Percentiles rank a stretch among this genome's conserved stretches.
phyloP scores from a whole-genome alignment of 805 yeast species.

The Kodamaea neixiangensis region DNA sequence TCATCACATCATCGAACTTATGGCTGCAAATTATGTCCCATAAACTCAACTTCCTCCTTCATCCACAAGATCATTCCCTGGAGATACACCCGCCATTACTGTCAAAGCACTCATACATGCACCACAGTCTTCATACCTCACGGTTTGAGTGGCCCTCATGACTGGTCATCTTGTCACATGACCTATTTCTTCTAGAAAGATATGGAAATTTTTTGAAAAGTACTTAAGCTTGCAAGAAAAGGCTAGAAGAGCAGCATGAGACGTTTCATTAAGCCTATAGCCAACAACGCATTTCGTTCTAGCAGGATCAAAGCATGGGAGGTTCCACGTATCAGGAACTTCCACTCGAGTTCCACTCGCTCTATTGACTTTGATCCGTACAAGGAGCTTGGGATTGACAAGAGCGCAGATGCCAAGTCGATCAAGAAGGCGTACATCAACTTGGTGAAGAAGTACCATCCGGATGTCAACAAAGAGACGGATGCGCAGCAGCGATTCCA shows the following conservation, averaged over 20 bases:
- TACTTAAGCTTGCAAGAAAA: no score
- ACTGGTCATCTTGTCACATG: no score
- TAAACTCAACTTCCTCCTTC: neutral
- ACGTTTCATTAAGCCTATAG: slow-evolving; percentile 1
- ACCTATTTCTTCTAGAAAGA: neutral
- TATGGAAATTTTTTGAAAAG: neutral
- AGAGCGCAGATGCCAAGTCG: slow-evolving; percentile 70
- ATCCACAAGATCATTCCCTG: neutral
- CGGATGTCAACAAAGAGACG: slow-evolving; percentile 91
- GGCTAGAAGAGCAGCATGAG: no score
- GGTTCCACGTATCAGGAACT: neutral
- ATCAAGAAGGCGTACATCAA: slow-evolving; percentile 94
- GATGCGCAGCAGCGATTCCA: slow-evolving; percentile 90
- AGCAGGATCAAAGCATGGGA: neutral
- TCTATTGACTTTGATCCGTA: slow-evolving; percentile 71
- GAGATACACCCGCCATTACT: neutral
- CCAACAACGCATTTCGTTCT: neutral
- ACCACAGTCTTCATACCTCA: no score
- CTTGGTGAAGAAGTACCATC: slow-evolving; percentile 91
- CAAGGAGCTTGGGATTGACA: slow-evolving; percentile 73
- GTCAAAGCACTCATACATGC: no score
- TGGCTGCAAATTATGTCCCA: neutral
- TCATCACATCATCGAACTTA: no score
- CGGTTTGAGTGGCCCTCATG: no score
- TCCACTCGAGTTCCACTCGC: neutral